Evolutionary conservation across 1,284 basidiomycete species (phyloP), one percentile per base, ranked within the genome.

Genomic region (Apiotrichum siamense): DNA sequence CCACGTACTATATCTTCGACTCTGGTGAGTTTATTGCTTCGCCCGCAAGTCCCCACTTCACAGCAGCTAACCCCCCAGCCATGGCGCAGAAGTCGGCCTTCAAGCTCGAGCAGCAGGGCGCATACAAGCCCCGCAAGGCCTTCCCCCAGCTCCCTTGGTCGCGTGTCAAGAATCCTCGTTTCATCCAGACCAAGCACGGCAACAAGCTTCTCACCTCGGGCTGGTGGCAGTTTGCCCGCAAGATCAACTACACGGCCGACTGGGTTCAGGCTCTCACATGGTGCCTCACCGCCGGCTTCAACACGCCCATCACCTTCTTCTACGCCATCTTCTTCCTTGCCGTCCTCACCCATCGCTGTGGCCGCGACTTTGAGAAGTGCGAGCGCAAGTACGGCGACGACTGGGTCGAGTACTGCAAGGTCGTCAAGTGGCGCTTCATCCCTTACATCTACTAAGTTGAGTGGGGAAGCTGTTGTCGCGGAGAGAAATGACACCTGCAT

Each of bases 11-110:
- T 69, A 78, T 93, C 62, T 97, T 89, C 79, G 94, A 98, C 69
- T 86, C 87, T n/a, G n/a, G n/a, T n/a, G 13, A 80, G 58, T 15
- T n/a, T n/a, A n/a, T n/a, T n/a, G n/a, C n/a, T n/a, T n/a, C n/a
- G n/a, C n/a, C n/a, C n/a, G n/a, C n/a, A n/a, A n/a, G n/a, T n/a
- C n/a, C n/a, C n/a, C n/a, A n/a, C n/a, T n/a, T n/a, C n/a, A n/a
- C n/a, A n/a, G n/a, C n/a, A n/a, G n/a, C n/a, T n/a, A n/a, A n/a
- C n/a, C n/a, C n/a, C n/a, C n/a, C n/a, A 20, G 41, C 90, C 9
- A 97, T 96, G 90, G 84, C 91, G 3, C 94, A 99, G 70, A 99
- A 98, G 78, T 93, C 89, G 58, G 84, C 86, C 58, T 97, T 97
- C 82, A 94, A 96, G 73, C 94, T 97, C 86, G 87, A 96, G 72